Base-by-base conservation (phyloP, 768 basidiomycete species). In the Cyclocybe cylindracea region DNA sequence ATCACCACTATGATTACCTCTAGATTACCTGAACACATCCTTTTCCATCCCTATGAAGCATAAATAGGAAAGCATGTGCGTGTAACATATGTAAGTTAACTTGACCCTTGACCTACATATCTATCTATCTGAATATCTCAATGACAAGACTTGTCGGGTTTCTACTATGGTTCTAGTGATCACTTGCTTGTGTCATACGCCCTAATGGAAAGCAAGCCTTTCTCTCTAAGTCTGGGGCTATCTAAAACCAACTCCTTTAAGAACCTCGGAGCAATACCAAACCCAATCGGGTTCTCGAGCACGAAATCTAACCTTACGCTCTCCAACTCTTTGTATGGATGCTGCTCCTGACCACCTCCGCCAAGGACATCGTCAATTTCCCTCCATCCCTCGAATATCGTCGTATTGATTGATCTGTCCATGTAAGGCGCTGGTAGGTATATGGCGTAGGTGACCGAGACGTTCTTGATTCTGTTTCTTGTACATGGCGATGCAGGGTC, bases 351-450 rank as follows among this genome's bases (percentile, higher is more conserved):
- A 16, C 42, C 50, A 9, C 47, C 39, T 13, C 62, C 59, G 31
- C 59, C 61, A 11, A 69, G 34, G 14, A 65, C 61, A 7, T 49
- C 43, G 33, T 69, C 67, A 9, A 67, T 62, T 3, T 60, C 61
- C 14, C 52, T 48, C 66, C 67, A 69, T 31, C 40, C 56, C 2
- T 56, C 54, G 46, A 69, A 66, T 42, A 64, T 61, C 1, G 58
- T 54, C 8, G 62, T 65, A 39, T 64, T 61, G 24, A 56, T 45
- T 7, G 61, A 63, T 29, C 59, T 59, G 48, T 69, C 64, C 63
- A 69, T 67, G 50, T 67, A 69, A 3, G 66, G 66, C 19, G 60
- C 60, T 2, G 67, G 67, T 39, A 69, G 61, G 39, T 66, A 69
- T 1, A 66, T 29, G 34, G 60, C 53, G 51, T 66, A 67, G 14